These are phyloP conservation scores for Aethionema arabicum DNA, from an alignment of 345 rosid species.

Conservation along the genomic window DNA sequence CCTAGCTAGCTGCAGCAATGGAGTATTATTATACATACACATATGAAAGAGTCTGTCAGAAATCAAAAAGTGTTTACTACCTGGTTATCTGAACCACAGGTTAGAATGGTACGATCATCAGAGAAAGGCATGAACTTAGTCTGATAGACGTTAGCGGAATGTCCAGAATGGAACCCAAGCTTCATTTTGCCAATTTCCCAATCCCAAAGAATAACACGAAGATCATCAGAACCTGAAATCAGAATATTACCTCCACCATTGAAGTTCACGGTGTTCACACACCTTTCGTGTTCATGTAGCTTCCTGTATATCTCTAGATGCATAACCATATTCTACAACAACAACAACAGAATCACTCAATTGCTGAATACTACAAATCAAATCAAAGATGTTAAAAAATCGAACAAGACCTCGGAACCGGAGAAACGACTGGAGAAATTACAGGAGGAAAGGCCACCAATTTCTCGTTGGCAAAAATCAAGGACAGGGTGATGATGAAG, in stretches of 20 bases:
- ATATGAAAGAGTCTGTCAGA: not conserved
- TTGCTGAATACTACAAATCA: constrained; percentile 3
- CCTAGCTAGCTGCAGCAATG: too few species aligned
- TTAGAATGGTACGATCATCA: constrained; percentile 74
- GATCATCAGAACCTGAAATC: constrained; percentile 88
- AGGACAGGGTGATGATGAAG: constrained; percentile 47
- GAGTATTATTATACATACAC: too few species aligned
- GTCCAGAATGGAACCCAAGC: constrained; percentile 71
- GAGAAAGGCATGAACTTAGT: constrained; percentile 81
- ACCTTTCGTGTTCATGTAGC: constrained; percentile 70
- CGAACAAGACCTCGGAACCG: constrained; percentile 65
- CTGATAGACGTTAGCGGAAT: constrained; percentile 69
- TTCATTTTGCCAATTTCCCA: constrained; percentile 70
- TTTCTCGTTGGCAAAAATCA: constrained; percentile 72
- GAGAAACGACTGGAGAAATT: constrained; percentile 70
- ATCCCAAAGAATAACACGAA: constrained; percentile 65
- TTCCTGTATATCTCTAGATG: constrained; percentile 56
- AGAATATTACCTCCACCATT: constrained; percentile 57
- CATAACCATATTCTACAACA: constrained; percentile 63
- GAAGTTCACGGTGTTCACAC: constrained; percentile 82
- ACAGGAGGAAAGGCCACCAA: constrained; percentile 67
- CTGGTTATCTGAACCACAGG: constrained; percentile 94
- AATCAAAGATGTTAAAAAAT: too few species aligned
- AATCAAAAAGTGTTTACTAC: constrained; percentile 45
- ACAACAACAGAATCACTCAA: constrained; percentile 3